A percentile compares a stretch with the other conserved stretches of the same genome.
Evolutionary conservation across 345 rosid genomes (phyloP).

Genomic region (Erysimum cheiranthoides): DNA sequence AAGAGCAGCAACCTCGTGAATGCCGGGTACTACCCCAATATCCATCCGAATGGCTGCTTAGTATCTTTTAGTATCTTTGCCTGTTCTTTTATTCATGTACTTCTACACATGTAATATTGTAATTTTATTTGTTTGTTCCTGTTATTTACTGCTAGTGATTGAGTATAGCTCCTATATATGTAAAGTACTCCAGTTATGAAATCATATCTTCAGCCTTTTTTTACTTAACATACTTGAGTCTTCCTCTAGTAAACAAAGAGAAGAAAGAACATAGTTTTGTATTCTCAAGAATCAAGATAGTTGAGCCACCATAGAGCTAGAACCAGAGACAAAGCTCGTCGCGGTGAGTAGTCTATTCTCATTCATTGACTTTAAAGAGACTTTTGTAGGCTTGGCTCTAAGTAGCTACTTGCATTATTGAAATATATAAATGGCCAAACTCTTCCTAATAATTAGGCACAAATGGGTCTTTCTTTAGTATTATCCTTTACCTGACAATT

Average conservation of each 20-base stretch:
- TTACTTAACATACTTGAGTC: neutral
- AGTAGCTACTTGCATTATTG: slow-evolving; percentile 34
- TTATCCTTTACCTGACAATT: slow-evolving; percentile 24
- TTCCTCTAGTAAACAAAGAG: slow-evolving; percentile 14
- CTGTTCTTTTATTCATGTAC: slow-evolving; percentile 44
- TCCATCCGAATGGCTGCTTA: slow-evolving; percentile 31
- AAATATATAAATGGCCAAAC: slow-evolving; percentile 5
- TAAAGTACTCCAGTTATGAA: slow-evolving; percentile 36
- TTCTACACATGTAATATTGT: slow-evolving; percentile 25
- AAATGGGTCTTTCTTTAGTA: slow-evolving; percentile 22
- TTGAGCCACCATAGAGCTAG: neutral
- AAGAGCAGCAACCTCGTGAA: slow-evolving; percentile 14
- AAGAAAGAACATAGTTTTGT: neutral
- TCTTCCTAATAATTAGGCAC: slow-evolving; percentile 24
- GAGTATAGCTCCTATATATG: slow-evolving; percentile 38
- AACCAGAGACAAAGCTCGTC: slow-evolving; percentile 18
- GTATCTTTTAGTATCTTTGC: slow-evolving; percentile 23
- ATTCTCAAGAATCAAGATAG: neutral
- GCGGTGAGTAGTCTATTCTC: slow-evolving; percentile 4
- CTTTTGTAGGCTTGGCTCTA: neutral
- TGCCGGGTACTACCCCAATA: slow-evolving; percentile 32
- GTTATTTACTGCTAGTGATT: slow-evolving; percentile 32
- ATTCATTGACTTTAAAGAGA: slow-evolving; percentile 10
- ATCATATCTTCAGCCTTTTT: slow-evolving; percentile 2
- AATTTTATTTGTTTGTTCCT: slow-evolving; percentile 33